phyloP scores from a whole-genome alignment of 2,329 filamentous ascomycete genomes.

The Colletotrichum lindemuthianum region DNA sequence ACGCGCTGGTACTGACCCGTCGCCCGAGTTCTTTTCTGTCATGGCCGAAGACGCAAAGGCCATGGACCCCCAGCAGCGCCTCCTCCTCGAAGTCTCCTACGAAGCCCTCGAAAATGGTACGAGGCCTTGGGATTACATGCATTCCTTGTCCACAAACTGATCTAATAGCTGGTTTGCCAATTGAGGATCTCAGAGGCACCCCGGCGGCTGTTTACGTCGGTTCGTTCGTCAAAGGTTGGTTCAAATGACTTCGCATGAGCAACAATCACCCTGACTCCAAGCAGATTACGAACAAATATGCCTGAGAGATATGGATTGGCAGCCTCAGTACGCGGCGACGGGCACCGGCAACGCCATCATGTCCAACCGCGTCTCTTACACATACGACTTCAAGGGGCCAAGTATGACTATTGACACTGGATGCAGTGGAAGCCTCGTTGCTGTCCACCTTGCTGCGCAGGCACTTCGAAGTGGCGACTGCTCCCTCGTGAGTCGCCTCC shows the following conservation, averaged over 20 bases:
- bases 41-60: constrained; percentile 60
- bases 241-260: constrained; percentile 1
- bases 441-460: constrained; percentile 63
- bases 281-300: constrained; percentile 61
- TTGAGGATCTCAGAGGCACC: constrained; percentile 54
- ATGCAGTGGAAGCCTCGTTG: constrained; percentile 65
- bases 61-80: constrained; percentile 64
- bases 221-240: constrained; percentile 59
- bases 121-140: constrained; percentile 10
- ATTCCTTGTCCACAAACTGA: neutral
- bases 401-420: constrained; percentile 69
- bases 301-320: constrained; percentile 60
- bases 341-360: constrained; percentile 64
- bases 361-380: constrained; percentile 66
- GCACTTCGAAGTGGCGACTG: constrained; percentile 58
- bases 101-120: constrained; percentile 62
- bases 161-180: constrained; percentile 53
- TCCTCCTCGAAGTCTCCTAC: constrained; percentile 61
- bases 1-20: neutral
- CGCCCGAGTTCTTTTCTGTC: constrained; percentile 59
- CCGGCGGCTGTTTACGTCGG: constrained; percentile 61
- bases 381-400: constrained; percentile 64
- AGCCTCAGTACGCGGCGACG: constrained; percentile 62
- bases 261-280: neutral
- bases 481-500: constrained; percentile 45